Percentiles rank a stretch among this genome's conserved stretches.
Conservation (phyloP, 2,329 filamentous ascomycete genomes). For the Talaromyces sp. region DNA sequence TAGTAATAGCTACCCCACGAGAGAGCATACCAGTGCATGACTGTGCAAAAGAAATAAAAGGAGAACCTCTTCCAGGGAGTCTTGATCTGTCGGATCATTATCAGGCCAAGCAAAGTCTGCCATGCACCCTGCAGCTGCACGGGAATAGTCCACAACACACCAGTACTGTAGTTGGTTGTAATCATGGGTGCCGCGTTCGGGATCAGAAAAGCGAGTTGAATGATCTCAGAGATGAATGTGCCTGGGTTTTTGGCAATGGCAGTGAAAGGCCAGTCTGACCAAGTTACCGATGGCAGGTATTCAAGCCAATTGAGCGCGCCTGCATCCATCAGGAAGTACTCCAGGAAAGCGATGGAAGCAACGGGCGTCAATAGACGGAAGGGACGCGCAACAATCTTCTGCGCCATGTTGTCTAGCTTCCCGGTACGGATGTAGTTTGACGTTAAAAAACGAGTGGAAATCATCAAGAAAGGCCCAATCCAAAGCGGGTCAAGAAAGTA, state of each 20-base stretch:
- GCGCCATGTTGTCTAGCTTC: constrained; percentile 39
- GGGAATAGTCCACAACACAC: constrained; percentile 48
- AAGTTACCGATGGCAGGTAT: constrained; percentile 44
- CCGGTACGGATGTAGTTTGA: constrained; percentile 41
- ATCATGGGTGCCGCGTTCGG: constrained; percentile 46
- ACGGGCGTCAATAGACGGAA: constrained; percentile 46
- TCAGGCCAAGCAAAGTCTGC: constrained; percentile 39
- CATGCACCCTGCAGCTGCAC: constrained; percentile 47
- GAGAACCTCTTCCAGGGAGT: constrained; percentile 44
- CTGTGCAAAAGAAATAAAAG: constrained; percentile 41
- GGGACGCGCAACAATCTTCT: constrained; percentile 41
- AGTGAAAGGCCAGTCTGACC: constrained; percentile 47
- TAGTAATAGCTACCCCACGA: constrained; percentile 46
- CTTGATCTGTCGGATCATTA: constrained; percentile 44
- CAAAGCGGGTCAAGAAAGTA: constrained; percentile 45
- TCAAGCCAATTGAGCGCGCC: constrained; percentile 41
- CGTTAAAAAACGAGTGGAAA: constrained; percentile 44
- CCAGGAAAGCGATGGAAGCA: constrained; percentile 38
- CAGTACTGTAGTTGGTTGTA: constrained; percentile 46
- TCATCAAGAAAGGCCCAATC: constrained; percentile 48
- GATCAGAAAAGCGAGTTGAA: constrained; percentile 45
- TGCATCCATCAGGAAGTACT: constrained; percentile 45
- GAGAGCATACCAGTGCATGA: constrained; percentile 45
- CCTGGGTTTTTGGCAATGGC: constrained; percentile 37
- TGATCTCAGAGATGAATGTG: constrained; percentile 40